phyloP scores from a whole-genome alignment of 2,329 filamentous ascomycete genomes.

The Hyphodiscus sp. region DNA sequence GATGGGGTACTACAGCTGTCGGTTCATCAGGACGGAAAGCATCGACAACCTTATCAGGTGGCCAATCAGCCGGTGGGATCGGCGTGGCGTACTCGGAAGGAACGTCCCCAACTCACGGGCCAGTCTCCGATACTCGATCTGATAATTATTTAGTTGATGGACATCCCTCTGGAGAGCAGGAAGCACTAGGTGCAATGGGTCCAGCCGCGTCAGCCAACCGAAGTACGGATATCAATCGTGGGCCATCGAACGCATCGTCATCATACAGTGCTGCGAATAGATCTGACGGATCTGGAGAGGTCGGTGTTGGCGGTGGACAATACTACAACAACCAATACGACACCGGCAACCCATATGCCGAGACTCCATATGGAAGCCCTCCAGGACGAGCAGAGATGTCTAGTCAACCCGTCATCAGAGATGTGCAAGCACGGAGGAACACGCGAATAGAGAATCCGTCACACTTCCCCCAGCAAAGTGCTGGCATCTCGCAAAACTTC shows the following conservation, averaged over 20 bases:
- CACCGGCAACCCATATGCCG: slow-evolving; percentile 48
- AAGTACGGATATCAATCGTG: slow-evolving; percentile 69
- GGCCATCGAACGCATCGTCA: slow-evolving; percentile 91
- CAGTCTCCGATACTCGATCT: slow-evolving; percentile 62
- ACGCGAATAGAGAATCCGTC: slow-evolving; percentile 89
- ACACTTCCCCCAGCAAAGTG: slow-evolving; percentile 86
- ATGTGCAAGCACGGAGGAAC: slow-evolving; percentile 87
- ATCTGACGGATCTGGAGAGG: slow-evolving; percentile 61
- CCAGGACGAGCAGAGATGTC: slow-evolving; percentile 37
- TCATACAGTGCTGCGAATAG: slow-evolving; percentile 79
- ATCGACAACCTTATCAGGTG: slow-evolving; percentile 83
- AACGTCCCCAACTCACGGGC: slow-evolving; percentile 59
- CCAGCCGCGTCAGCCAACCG: slow-evolving; percentile 61
- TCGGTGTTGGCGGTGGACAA: slow-evolving; percentile 39
- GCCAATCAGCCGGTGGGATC: slow-evolving; percentile 44
- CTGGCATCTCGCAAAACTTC: slow-evolving; percentile 96
- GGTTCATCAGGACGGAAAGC: slow-evolving; percentile 72
- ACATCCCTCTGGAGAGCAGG: slow-evolving; percentile 58
- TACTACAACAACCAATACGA: slow-evolving; percentile 55
- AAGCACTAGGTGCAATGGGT: slow-evolving; percentile 78
- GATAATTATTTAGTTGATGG: slow-evolving; percentile 56
- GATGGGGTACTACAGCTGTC: slow-evolving; percentile 76
- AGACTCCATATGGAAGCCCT: slow-evolving; percentile 33
- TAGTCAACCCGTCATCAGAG: slow-evolving; percentile 77
- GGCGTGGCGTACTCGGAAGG: slow-evolving; percentile 67